phyloP scores from a whole-genome alignment of 2,329 filamentous ascomycete species.

The Colletotrichum lentis region DNA sequence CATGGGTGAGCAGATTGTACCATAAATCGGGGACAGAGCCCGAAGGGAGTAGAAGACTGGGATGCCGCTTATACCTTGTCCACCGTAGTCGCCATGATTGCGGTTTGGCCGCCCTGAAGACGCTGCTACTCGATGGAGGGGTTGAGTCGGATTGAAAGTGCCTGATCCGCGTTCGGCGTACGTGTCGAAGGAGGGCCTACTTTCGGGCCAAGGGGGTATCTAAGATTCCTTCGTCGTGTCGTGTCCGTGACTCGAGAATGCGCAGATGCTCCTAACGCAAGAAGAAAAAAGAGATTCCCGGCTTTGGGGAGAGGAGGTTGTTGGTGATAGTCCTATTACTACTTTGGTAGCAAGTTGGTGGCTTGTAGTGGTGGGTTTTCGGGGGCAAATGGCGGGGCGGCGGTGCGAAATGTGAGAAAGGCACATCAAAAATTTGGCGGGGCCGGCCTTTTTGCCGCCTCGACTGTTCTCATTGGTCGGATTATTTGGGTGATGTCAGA shows the following conservation, averaged over 20 bases:
- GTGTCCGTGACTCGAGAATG: not conserved
- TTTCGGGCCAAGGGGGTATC: not conserved
- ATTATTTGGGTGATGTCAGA: conserved; percentile 19
- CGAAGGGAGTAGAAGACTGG: not conserved
- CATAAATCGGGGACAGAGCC: conserved; percentile 23
- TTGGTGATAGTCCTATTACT: conserved; percentile 2
- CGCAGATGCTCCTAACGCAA: not conserved
- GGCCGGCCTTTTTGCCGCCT: conserved; percentile 32
- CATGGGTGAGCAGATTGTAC: conserved; percentile 45
- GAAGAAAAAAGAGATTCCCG: not conserved
- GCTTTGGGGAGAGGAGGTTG: not conserved
- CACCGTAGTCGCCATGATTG: conserved; percentile 92
- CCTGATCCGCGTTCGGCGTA: conserved; percentile 2
- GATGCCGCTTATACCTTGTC: conserved; percentile 75
- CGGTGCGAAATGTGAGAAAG: conserved; percentile 31
- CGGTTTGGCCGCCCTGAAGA: conserved; percentile 39
- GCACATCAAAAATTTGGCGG: conserved; percentile 51
- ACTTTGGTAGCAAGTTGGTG: conserved; percentile 2
- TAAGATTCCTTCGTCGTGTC: not conserved
- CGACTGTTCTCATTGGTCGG: conserved; percentile 9
- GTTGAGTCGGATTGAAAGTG: not conserved
- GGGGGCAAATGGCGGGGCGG: conserved; percentile 35
- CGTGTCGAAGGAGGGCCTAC: not conserved
- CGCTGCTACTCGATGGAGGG: conserved; percentile 6
- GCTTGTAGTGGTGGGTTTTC: conserved; percentile 21